Base-by-base conservation (phyloP, 768 basidiomycete genomes). In the Naganishia antarctica region DNA sequence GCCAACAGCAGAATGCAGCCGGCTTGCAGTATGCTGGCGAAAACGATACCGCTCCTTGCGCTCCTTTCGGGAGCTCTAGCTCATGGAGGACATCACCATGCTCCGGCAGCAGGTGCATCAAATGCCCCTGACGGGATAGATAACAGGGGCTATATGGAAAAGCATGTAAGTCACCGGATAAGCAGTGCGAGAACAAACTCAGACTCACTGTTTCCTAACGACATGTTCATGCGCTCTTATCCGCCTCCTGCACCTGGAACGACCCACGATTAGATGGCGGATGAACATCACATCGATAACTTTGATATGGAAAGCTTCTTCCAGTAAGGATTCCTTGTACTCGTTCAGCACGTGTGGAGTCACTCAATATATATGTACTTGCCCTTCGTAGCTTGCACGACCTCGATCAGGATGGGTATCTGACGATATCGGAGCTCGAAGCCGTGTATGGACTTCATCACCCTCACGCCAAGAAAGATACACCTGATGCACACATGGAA, bases 391-490 rank as follows among this genome's bases (percentile, higher is more conserved):
- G 61, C 51, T 80, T 99, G 13, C 94, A 99, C 78, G 94, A 99
- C 79, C 81, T 99, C 63, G 86, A 98, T 78, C 80, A 85, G 32
- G 85, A 98, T 72, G 90, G 90, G 21, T 57, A 53, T 60, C 91
- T 91, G 86, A 87, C 90, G 74, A 81, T 81, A 64, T 86, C 86
- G 61, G 94, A 99, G 76, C 88, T 99, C 66, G 88, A 96, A 77
- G 91, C 92, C 21, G 85, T 99, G 41, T 99, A 99, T 69, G 94
- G 94, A 60, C 87, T 97, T 8, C 91, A 96, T 76, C 93, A 97
- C 72, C 82, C 91, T 63, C 90, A 87, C 75, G 88, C 37, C 31
- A 53, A 51, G 26, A 41, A 40, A 84, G 88, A 89, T 73, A 26
- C 65, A 63, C 26, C 67, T 34, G 86, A 90, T 2, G 80, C 83